phyloP scores from a whole-genome alignment of 2,329 filamentous ascomycete species.

The Alternaria postmessia region DNA sequence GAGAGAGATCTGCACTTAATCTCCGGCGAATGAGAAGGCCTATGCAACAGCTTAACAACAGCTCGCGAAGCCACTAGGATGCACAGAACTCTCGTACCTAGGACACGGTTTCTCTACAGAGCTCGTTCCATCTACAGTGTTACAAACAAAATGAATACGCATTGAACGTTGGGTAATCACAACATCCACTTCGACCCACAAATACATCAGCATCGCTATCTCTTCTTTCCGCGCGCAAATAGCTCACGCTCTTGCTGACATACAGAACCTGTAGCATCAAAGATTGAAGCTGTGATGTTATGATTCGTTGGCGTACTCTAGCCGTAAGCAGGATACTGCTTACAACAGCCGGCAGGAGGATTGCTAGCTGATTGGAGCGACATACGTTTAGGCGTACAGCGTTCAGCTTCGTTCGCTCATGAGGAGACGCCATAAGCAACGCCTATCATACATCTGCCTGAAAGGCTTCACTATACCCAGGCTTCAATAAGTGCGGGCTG shows the following conservation, averaged over 20 bases:
- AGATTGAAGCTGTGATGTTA: not conserved
- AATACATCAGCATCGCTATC: not conserved
- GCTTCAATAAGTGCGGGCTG: not conserved
- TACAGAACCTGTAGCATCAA: not conserved
- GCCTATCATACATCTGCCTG: not conserved
- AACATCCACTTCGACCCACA: not conserved
- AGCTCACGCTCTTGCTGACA: not conserved
- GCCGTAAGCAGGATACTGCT: slow-evolving; percentile 10
- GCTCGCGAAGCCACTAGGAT: not conserved
- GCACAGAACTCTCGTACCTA: not conserved
- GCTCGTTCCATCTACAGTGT: not conserved
- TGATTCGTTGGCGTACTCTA: not conserved
- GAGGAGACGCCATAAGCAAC: not conserved
- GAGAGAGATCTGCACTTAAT: not conserved
- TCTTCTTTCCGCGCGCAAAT: not conserved
- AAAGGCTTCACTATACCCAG: not conserved
- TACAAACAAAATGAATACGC: not conserved
- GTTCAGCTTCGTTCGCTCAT: not conserved
- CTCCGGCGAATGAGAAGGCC: not conserved
- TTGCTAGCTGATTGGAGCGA: not conserved
- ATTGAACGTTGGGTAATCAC: not conserved
- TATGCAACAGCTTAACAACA: not conserved
- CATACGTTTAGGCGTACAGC: not conserved
- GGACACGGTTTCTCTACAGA: not conserved
- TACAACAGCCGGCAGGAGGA: not conserved